Percentiles rank a stretch among this genome's conserved stretches.
phyloP scores from a whole-genome alignment of 2,329 filamentous ascomycete genomes.

The Periconia macrospinosa region DNA sequence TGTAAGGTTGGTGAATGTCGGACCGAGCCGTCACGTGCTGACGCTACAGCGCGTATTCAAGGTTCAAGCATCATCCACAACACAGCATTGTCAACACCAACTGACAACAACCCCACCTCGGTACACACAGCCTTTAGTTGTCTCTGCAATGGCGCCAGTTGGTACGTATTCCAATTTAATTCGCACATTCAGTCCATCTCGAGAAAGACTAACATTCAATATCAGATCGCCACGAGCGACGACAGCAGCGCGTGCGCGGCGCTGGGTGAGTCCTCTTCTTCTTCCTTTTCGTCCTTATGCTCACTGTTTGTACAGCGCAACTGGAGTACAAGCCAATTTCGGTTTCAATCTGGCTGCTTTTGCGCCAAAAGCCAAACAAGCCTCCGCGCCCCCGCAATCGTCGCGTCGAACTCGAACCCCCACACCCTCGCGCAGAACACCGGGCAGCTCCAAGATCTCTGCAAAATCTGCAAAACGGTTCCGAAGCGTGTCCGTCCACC shows the following conservation, averaged over 20 bases:
- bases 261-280: constrained; percentile 51
- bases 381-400: constrained; percentile 28
- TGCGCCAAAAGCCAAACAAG: constrained; percentile 26
- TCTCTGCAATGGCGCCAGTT: constrained; percentile 33
- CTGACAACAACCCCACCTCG: constrained; percentile 1
- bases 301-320: constrained; percentile 41
- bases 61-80: neutral
- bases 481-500: constrained; percentile 32
- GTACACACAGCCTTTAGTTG: constrained; percentile 3
- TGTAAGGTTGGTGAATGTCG: neutral
- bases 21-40: neutral
- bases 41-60: constrained; percentile 3
- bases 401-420: constrained; percentile 22
- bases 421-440: constrained; percentile 16
- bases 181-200: neutral
- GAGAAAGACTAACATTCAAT: neutral
- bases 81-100: neutral
- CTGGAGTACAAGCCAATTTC: constrained; percentile 53
- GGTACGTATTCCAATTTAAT: constrained; percentile 18
- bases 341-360: constrained; percentile 44
- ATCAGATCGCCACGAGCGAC: constrained; percentile 56
- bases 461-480: constrained; percentile 28
- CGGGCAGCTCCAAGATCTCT: constrained; percentile 22
- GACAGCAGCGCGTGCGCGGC: constrained; percentile 60
- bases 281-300: constrained; percentile 19